phyloP scores from a whole-genome alignment of 23 red algal genomes.

The Rhodosorus marinus region DNA sequence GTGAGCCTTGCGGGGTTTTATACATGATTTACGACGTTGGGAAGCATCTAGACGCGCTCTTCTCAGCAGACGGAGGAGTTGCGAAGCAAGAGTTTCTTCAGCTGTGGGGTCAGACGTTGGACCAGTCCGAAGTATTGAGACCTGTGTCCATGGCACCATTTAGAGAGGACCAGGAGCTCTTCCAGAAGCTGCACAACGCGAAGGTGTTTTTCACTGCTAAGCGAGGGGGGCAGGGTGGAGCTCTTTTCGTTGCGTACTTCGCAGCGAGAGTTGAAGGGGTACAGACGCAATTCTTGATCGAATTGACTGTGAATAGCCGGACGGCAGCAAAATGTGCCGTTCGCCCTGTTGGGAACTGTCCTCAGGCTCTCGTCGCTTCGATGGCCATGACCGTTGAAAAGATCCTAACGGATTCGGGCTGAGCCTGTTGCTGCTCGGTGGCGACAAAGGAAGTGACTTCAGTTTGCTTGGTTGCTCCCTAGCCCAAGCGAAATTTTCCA shows the following conservation, averaged over 20 bases:
- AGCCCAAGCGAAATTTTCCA: no score
- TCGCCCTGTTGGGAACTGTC: no score
- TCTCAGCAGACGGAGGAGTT: not conserved
- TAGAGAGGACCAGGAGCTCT: not conserved
- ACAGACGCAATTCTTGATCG: no score
- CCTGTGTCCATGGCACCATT: not conserved
- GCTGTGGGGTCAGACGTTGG: not conserved
- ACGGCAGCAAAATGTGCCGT: no score
- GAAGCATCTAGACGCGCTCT: not conserved
- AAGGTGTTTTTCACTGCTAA: not conserved
- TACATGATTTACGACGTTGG: not conserved
- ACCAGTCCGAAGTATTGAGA: not conserved
- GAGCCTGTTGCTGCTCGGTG: no score
- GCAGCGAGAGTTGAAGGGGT: no score
- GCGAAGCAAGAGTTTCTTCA: not conserved
- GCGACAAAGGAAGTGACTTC: no score
- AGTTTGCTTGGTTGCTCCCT: no score
- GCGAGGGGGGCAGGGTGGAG: not conserved
- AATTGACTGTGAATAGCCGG: no score
- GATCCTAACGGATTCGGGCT: no score
- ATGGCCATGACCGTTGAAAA: no score
- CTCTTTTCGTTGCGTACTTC: not conserved
- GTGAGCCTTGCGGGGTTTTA: not conserved
- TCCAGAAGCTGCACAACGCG: not conserved
- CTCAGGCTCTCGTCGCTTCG: no score